Conservation (phyloP, 495 filamentous ascomycete genomes). For the Beverwykella pulmonaria region DNA sequence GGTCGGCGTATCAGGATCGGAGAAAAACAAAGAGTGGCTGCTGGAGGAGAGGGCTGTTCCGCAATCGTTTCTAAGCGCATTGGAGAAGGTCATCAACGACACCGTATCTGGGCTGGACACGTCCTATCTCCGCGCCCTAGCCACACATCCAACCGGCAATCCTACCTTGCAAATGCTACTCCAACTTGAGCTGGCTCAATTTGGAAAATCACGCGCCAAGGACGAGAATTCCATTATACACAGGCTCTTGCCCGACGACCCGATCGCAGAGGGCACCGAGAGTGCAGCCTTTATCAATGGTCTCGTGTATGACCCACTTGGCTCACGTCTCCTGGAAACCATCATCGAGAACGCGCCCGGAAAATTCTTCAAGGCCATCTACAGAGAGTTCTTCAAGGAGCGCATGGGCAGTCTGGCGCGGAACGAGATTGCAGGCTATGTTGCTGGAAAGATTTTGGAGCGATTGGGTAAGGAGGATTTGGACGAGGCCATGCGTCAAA, state of each 20-base stretch:
- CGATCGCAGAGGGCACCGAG: conserved; percentile 59
- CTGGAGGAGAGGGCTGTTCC: conserved; percentile 62
- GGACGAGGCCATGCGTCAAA: conserved; percentile 64
- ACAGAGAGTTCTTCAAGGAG: conserved; percentile 71
- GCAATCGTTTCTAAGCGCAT: conserved; percentile 69
- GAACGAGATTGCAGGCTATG: conserved; percentile 87
- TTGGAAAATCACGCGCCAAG: conserved; percentile 63
- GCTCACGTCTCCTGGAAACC: conserved; percentile 84
- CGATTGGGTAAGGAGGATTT: conserved; percentile 83
- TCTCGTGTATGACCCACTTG: conserved; percentile 84
- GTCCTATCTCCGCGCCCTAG: conserved; percentile 74
- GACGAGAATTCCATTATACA: conserved; percentile 63
- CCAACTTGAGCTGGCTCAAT: conserved; percentile 76
- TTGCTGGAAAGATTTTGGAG: conserved; percentile 76
- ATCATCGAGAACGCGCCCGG: conserved; percentile 78
- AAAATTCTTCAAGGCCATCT: conserved; percentile 83
- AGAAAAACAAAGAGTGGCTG: conserved; percentile 43
- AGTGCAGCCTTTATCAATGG: conserved; percentile 75
- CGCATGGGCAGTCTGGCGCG: conserved; percentile 76
- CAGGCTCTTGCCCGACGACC: conserved; percentile 66
- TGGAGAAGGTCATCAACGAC: conserved; percentile 77
- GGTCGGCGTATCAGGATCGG: conserved; percentile 55
- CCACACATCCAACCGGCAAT: conserved; percentile 85
- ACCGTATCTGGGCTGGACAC: conserved; percentile 70
- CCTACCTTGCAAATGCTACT: conserved; percentile 85